Percentiles rank a stretch among this genome's conserved stretches.
These are phyloP conservation scores for Xanthoceras sorbifolium DNA, from an alignment of 345 rosid species.

Conservation along the genomic window DNA sequence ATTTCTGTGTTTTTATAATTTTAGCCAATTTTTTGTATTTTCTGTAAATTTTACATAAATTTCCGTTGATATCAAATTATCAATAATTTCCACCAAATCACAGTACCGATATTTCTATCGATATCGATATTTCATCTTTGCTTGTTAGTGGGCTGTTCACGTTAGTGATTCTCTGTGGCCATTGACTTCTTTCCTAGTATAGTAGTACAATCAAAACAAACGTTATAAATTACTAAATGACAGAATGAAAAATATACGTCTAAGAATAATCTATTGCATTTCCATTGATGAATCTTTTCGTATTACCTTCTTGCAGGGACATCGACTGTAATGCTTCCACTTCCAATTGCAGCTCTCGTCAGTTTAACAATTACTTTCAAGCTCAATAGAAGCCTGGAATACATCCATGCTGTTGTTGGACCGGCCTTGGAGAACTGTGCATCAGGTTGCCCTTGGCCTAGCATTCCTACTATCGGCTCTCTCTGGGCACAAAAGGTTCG, in stretches of 20 bases:
- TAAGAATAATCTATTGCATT: neutral
- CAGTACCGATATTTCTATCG: too few relatives aligned
- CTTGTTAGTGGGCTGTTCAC: neutral
- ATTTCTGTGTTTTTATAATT: too few relatives aligned
- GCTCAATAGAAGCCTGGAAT: constrained; percentile 46
- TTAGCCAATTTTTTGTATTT: too few relatives aligned
- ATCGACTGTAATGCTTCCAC: constrained; percentile 48
- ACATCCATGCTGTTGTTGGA: constrained; percentile 62
- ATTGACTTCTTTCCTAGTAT: neutral
- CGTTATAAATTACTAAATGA: neutral
- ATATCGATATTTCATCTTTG: too few relatives aligned
- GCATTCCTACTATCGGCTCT: constrained; percentile 52
- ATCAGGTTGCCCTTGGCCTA: constrained; percentile 54
- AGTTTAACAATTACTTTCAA: constrained; percentile 76
- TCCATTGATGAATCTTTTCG: neutral
- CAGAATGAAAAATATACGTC: neutral
- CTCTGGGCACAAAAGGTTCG: constrained; percentile 71
- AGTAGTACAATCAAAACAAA: neutral
- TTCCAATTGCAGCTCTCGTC: constrained; percentile 71
- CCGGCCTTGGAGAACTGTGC: constrained; percentile 66
- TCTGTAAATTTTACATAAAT: too few relatives aligned
- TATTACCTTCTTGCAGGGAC: constrained; percentile 32
- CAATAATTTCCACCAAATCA: too few relatives aligned
- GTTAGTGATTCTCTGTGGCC: neutral
- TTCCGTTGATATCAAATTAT: too few relatives aligned